A percentile compares a stretch with the other conserved stretches of the same genome.
Evolutionary conservation across 2,329 filamentous ascomycete species (phyloP).

Genomic region (Aspergillus fischeri): DNA sequence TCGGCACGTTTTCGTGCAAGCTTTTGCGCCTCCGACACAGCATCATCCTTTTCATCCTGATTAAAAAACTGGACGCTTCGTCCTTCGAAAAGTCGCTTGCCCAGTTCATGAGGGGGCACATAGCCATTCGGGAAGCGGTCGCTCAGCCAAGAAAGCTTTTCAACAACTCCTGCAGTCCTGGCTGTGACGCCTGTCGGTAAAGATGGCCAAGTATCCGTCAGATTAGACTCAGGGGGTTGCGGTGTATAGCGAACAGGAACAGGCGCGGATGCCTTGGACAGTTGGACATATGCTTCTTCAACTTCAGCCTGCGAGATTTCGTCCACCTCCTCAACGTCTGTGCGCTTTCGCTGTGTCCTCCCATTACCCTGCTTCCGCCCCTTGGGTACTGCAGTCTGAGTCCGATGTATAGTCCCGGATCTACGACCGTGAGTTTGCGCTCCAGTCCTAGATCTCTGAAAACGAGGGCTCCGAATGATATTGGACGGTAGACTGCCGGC

Average conservation of each 20-base stretch:
- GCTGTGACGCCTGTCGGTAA: constrained; percentile 29
- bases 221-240: constrained; percentile 25
- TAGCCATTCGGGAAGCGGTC: constrained; percentile 34
- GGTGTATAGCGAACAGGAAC: constrained; percentile 34
- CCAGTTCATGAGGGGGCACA: constrained; percentile 34
- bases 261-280: constrained; percentile 27
- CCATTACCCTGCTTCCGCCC: constrained; percentile 8
- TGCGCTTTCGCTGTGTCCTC: constrained; percentile 8
- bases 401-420: constrained; percentile 9
- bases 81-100: constrained; percentile 33
- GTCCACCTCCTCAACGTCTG: constrained; percentile 23
- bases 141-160: constrained; percentile 33
- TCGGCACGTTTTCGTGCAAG: constrained; percentile 32
- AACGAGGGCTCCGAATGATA: constrained; percentile 28
- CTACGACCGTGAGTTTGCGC: constrained; percentile 18
- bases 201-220: constrained; percentile 39
- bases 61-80: constrained; percentile 36
- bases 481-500: constrained; percentile 23
- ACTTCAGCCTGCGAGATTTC: constrained; percentile 21
- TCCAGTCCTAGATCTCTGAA: constrained; percentile 19
- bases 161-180: constrained; percentile 26
- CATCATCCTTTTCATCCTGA: constrained; percentile 35
- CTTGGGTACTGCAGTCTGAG: constrained; percentile 11
- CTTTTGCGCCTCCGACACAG: constrained; percentile 32
- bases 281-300: constrained; percentile 27